Evolutionary conservation across 331 rosid species (phyloP), one percentile per base, ranked within the genome.

Genomic region (Cydonia oblonga): DNA sequence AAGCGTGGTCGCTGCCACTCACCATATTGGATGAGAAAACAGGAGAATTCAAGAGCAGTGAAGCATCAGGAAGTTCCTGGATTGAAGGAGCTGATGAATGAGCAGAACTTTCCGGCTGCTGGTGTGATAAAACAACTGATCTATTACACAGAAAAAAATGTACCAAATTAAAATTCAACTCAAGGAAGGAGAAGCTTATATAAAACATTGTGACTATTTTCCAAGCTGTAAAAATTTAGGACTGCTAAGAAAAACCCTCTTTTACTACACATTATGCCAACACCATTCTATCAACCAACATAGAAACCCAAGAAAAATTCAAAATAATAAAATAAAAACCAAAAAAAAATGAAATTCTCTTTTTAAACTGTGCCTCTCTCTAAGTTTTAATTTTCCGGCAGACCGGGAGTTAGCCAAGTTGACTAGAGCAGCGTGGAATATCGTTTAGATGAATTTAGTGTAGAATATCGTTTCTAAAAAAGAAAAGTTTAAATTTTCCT

Each of bases 21-120:
- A 75, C 56, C 80, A 83, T 64, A 81, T 44, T 74, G 46, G 89
- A 81, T 64, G 90, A 78, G 54, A 76, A 54, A 15, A 83, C 59
- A 18, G 97, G 81, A 62, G 96, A 87, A 81, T 69, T 86, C 71
- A 93, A 88, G 46, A 93, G 96, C 81, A 89, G 70, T 7, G 97
- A 89, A 82, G 92, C 98, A 76, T 93, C 98, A 13, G 98, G 98
- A 76, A 93, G 98, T 76, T 80, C 85, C 81, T 77, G 87, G 28
- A 80, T 46, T 12, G 82, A 75, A 76, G 83, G 71, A 25, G 44
- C 74, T 42, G 84, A 71, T 66, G 87, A 30, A 59, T 75, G 76
- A 46, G 44, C 61, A 25, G 68, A 32, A 71, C 75, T 79, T 78
- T 84, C 81, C 26, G 67, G 79, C 62, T 58, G 76, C 72, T 28